Conservation (phyloP, 768 basidiomycete genomes). For the Tulasnella sp. region DNA sequence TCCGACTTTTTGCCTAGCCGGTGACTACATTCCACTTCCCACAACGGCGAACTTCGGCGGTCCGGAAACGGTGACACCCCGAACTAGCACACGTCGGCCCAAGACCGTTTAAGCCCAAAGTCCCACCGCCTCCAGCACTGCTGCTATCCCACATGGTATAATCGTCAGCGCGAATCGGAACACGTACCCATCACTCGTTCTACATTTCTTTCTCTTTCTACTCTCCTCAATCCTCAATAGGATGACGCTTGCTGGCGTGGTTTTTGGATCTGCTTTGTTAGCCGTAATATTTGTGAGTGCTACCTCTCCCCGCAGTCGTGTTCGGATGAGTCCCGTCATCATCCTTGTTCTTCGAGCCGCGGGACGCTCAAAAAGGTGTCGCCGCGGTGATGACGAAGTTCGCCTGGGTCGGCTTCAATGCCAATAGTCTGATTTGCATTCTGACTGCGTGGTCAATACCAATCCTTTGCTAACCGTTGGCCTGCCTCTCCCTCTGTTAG, state of each 20-base stretch:
- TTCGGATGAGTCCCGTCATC: constrained; percentile 39
- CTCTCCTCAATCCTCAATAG: background rate
- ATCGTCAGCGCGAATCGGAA: background rate
- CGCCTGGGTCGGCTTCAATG: constrained; percentile 49
- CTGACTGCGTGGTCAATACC: background rate
- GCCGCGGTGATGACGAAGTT: constrained; percentile 64
- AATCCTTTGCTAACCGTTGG: constrained; percentile 23
- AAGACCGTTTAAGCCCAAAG: background rate
- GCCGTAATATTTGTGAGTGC: constrained; percentile 12
- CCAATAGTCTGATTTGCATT: constrained; percentile 24
- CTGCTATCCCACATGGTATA: constrained; percentile 1
- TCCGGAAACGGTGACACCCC: background rate
- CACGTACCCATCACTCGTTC: constrained; percentile 4
- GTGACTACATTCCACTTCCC: background rate
- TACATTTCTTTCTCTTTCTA: constrained; percentile 10
- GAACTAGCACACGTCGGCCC: background rate
- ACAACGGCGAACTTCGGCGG: background rate
- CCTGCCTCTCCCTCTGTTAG: constrained; percentile 41
- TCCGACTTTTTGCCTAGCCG: background rate
- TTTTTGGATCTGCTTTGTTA: background rate
- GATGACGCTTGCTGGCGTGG: background rate
- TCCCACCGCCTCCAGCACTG: background rate
- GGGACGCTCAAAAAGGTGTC: constrained; percentile 49
- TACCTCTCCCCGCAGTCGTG: background rate
- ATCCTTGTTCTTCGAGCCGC: constrained; percentile 92